A percentile compares a stretch with the other conserved stretches of the same genome.
These are phyloP conservation scores for Neoboletus brunneissimus DNA, from an alignment of 768 basidiomycete genomes.

Conservation along the genomic window DNA sequence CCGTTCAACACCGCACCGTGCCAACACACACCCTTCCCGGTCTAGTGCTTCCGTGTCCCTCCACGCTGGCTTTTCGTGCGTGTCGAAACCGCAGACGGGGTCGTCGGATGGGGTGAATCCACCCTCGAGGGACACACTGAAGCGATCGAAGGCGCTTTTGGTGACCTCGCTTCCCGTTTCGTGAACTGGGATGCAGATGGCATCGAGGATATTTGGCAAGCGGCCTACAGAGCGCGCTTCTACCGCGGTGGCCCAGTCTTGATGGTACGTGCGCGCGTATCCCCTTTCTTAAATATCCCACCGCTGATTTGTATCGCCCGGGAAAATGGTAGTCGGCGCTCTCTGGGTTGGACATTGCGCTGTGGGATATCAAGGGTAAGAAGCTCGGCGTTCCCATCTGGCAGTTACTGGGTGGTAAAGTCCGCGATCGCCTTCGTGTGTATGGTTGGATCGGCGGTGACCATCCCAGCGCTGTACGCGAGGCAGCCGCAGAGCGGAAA, in stretches of 20 bases:
- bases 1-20: not conserved
- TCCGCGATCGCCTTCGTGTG: conserved; percentile 55
- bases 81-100: conserved; percentile 58
- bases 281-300: no score
- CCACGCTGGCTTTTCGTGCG: conserved; percentile 74
- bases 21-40: not conserved
- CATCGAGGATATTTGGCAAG: conserved; percentile 74
- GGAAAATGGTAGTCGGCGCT: conserved; percentile 41
- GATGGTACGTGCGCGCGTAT: conserved; percentile 42
- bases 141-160: conserved; percentile 65
- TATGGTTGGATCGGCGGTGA: conserved; percentile 60
- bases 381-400: conserved; percentile 62
- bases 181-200: conserved; percentile 58
- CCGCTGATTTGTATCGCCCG: not conserved
- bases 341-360: conserved; percentile 64
- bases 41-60: conserved; percentile 61
- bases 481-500: conserved; percentile 51
- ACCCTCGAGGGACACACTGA: conserved; percentile 73
- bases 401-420: conserved; percentile 68
- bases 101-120: conserved; percentile 73
- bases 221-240: conserved; percentile 63
- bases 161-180: conserved; percentile 58
- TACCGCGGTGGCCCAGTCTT: conserved; percentile 71
- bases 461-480: conserved; percentile 44
- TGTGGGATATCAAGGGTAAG: conserved; percentile 82